phyloP scores from a whole-genome alignment of 768 basidiomycete species.

The Kwoniella bestiolae region DNA sequence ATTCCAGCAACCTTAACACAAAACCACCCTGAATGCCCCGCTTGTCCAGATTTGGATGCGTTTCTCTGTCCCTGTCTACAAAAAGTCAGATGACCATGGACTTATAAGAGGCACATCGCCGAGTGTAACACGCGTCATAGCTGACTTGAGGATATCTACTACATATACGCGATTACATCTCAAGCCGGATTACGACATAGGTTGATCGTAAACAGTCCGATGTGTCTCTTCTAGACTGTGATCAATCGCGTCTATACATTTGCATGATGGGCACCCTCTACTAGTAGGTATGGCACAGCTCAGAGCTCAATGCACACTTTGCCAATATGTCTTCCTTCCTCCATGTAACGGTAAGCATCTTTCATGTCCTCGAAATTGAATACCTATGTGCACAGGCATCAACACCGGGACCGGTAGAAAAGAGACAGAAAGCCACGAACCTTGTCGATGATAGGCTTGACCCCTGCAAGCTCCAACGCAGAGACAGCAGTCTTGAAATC shows the following conservation, averaged over 20 bases:
- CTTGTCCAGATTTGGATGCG: background rate
- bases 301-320: slow-evolving; percentile 58
- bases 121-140: background rate
- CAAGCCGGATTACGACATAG: too few species aligned
- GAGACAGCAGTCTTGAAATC: slow-evolving; percentile 67
- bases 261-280: background rate
- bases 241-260: background rate
- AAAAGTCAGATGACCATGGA: too few species aligned
- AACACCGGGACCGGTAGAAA: too few species aligned
- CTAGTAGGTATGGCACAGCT: too few species aligned
- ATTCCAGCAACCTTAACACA: background rate
- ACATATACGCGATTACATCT: too few species aligned
- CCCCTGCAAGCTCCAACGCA: slow-evolving; percentile 61
- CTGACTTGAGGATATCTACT: too few species aligned
- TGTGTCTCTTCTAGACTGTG: background rate
- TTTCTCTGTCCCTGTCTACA: too few species aligned
- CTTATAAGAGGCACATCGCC: background rate
- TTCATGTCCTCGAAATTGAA: slow-evolving; percentile 66
- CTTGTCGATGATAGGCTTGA: slow-evolving; percentile 65
- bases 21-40: background rate
- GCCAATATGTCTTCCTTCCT: slow-evolving; percentile 66
- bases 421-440: too few species aligned
- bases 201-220: background rate
- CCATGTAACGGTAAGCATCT: slow-evolving; percentile 64
- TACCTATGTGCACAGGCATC: slow-evolving; percentile 17